Conservation (phyloP, 805 yeast species). For the Millerozyma miso region DNA sequence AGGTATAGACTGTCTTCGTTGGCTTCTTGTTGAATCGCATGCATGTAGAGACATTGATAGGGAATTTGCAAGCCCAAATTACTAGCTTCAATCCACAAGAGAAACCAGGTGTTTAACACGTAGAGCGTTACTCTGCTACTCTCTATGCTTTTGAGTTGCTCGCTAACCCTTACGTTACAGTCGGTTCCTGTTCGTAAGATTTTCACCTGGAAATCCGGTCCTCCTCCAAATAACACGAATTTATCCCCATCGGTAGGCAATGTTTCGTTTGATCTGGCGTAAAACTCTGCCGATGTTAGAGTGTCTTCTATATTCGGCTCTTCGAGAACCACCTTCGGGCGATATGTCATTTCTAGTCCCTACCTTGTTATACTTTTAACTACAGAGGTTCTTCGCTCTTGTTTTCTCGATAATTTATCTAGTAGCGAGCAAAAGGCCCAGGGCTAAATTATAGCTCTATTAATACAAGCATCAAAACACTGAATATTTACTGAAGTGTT, state of each 20-base stretch:
- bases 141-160: conserved; percentile 8
- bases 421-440: no score
- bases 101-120: conserved; percentile 30
- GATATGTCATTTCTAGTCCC: conserved; percentile 4
- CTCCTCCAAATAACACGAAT: conserved; percentile 39
- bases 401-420: no score
- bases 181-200: conserved; percentile 14
- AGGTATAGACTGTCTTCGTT: conserved; percentile 20
- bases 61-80: conserved; percentile 30
- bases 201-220: conserved; percentile 12
- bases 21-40: conserved; percentile 23
- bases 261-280: conserved; percentile 35
- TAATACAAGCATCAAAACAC: no score
- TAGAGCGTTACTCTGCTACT: conserved; percentile 18
- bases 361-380: neutral
- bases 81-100: conserved; percentile 24
- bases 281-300: conserved; percentile 26
- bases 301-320: conserved; percentile 42
- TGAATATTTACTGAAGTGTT: no score
- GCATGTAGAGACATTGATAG: conserved; percentile 29
- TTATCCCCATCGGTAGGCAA: conserved; percentile 34
- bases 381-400: no score
- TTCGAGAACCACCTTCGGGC: conserved; percentile 12
- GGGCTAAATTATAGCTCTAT: no score
- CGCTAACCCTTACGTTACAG: conserved; percentile 9